Percentiles rank a stretch among this genome's conserved stretches.
Evolutionary conservation across 768 basidiomycete species (phyloP).

Genomic region (Stropharia rugosoannulata): DNA sequence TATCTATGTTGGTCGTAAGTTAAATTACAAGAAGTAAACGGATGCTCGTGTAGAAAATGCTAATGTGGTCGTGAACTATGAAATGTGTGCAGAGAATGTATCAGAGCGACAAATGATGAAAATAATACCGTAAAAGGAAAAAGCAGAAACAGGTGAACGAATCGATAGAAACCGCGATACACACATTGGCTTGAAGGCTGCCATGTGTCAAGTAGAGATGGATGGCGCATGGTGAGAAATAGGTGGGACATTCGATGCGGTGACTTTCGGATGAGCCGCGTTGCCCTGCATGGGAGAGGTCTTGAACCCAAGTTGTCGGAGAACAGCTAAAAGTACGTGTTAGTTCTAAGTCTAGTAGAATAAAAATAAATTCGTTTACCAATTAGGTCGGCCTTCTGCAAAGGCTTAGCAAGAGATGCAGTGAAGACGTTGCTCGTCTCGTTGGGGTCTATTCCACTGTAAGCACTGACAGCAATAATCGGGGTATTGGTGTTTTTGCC

Average conservation of each 20-base stretch:
- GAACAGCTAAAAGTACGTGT: constrained; percentile 38
- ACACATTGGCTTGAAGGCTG: constrained; percentile 15
- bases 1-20: constrained; percentile 36
- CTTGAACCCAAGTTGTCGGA: constrained; percentile 91
- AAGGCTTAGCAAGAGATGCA: constrained; percentile 83
- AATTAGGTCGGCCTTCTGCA: constrained; percentile 85
- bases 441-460: constrained; percentile 67
- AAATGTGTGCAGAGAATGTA: constrained; percentile 32
- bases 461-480: constrained; percentile 89
- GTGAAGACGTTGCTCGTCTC: constrained; percentile 72
- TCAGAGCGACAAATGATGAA: constrained; percentile 31
- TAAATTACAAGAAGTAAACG: constrained; percentile 41
- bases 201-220: constrained; percentile 33
- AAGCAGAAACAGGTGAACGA: constrained; percentile 15
- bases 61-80: constrained; percentile 18
- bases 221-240: constrained; percentile 10
- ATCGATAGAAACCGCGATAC: constrained; percentile 18
- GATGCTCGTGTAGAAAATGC: constrained; percentile 29
- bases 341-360: background rate
- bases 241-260: constrained; percentile 32
- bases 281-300: constrained; percentile 70
- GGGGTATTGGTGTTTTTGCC: constrained; percentile 94
- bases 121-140: constrained; percentile 25
- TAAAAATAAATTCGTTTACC: constrained; percentile 30
- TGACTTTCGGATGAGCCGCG: constrained; percentile 50